These are phyloP conservation scores for Cryptosporidium xiaoi DNA, from an alignment of 169 alveolate genomes.

Conservation along the genomic window DNA sequence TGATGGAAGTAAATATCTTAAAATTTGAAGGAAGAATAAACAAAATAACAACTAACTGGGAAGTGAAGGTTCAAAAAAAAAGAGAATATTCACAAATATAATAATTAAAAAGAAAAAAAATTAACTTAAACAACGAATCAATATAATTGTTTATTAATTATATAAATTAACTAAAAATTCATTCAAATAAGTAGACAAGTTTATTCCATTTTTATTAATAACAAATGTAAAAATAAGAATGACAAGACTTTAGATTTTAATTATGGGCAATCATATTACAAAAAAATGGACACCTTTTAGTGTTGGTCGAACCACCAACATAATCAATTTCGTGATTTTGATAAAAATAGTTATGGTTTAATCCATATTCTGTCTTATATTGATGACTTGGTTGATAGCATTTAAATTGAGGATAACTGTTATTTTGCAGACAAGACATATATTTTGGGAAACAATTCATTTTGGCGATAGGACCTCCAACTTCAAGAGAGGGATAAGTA, in stretches of 20 bases:
- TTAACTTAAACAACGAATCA: neutral
- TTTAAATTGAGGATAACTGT: conserved; percentile 8
- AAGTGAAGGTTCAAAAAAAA: neutral
- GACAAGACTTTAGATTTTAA: neutral
- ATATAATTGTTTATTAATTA: neutral
- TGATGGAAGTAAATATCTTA: neutral
- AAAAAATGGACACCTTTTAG: conserved; percentile 58
- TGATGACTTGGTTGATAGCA: too few relatives aligned
- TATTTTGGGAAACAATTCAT: conserved; percentile 29
- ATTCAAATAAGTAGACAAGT: too few relatives aligned
- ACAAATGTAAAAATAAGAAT: too few relatives aligned
- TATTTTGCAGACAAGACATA: conserved; percentile 30
- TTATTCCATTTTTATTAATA: too few relatives aligned
- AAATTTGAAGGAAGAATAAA: conserved; percentile 27
- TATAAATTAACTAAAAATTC: too few relatives aligned
- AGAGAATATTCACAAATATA: neutral
- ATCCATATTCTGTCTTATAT: too few relatives aligned
- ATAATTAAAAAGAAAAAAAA: conserved; percentile 7
- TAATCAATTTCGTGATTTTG: too few relatives aligned
- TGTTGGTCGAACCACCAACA: neutral
- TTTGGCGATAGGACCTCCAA: conserved; percentile 66
- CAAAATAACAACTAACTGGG: neutral
- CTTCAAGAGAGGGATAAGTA: conserved; percentile 55
- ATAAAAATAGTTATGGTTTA: too few relatives aligned
- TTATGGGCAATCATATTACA: conserved; percentile 15